Base-by-base conservation (phyloP, 257 asterid genomes). In the Leptodermis oblonga region DNA sequence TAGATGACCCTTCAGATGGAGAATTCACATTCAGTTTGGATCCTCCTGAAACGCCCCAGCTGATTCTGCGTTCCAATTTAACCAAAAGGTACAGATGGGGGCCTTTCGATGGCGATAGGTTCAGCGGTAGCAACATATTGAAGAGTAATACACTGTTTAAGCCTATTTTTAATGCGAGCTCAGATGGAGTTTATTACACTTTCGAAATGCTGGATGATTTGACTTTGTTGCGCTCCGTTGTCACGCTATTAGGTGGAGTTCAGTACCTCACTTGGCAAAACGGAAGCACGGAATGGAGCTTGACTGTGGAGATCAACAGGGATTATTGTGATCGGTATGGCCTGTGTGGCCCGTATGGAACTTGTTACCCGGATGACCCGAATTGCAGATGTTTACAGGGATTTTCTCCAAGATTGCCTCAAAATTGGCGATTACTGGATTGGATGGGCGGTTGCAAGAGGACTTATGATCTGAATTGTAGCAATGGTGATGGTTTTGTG, bases 41-140 rank as follows among this genome's bases (percentile, higher is more conserved):
- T 12, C 76, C 82, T 4, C 61, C 46, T 1, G 53, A 64, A n/a
- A 65, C 76, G 11, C 87, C 86, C 60, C 81, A 79, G 70, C 49
- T 68, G 70, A 48, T 81, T n/a, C 67, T 80, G 13, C 51, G 61
- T 7, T 69, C 20, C 12, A 45, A 46, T 7, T 70, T 73, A 20
- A 28, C 14, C 1, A 28, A 31, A 31, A 31, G 17, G 13, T 80
- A 78, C 45, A 82, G 81, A 63, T 82, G 86, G 85, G 87, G 86
- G 20, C 86, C 89, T 4, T 82, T 84, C 76, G 76, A 78, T 59
- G 87, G 87, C 14, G 30, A 74, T 1, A 67, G 67, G 41, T 73
- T 80, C 12, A 80, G 84, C 26, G 84, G 85, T 33, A 39, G 69
- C 5, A 43, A 41, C 33, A 45, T 39, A 25, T 34, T 77, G 12